A percentile compares a stretch with the other conserved stretches of the same genome.
Evolutionary conservation across 345 rosid species (phyloP).

Genomic region (Reutealis trisperma): DNA sequence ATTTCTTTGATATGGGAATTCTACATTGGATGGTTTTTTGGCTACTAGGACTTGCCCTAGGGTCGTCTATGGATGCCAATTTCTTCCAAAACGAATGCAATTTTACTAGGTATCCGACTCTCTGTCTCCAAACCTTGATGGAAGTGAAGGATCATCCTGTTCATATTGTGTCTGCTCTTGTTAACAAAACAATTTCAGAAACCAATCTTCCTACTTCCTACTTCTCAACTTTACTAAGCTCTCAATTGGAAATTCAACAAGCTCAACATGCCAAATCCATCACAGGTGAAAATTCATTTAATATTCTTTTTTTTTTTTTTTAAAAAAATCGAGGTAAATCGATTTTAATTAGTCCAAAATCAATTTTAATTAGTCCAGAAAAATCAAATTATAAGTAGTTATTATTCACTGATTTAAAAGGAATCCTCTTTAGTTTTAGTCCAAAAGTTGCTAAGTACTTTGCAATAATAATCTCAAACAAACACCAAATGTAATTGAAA

Average conservation of each 20-base stretch:
- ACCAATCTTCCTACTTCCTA: constrained; percentile 37
- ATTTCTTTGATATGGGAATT: constrained; percentile 5
- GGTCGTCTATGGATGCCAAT: constrained; percentile 10
- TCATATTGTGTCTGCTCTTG: constrained; percentile 48
- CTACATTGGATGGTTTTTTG: constrained; percentile 19
- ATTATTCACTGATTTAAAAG: too few relatives aligned
- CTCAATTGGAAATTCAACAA: constrained; percentile 24
- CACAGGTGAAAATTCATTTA: constrained; percentile 37
- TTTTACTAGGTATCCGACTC: constrained; percentile 54
- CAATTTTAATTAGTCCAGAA: too few relatives aligned
- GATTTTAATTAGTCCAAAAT: too few relatives aligned
- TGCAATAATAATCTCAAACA: too few relatives aligned
- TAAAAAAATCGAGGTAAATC: too few relatives aligned
- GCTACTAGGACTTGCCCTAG: constrained; percentile 26
- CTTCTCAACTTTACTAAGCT: constrained; percentile 29
- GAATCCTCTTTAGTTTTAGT: too few relatives aligned
- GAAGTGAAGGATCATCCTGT: constrained; percentile 22
- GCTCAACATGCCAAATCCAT: constrained; percentile 29
- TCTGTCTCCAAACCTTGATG: constrained; percentile 53
- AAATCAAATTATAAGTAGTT: too few relatives aligned
- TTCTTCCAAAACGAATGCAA: constrained; percentile 49
- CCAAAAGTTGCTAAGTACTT: too few relatives aligned
- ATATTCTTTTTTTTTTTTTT: not conserved
- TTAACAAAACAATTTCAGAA: constrained; percentile 62
- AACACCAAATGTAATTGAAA: too few relatives aligned